phyloP scores from a whole-genome alignment of 768 basidiomycete genomes.

The Pleurotus giganteus region DNA sequence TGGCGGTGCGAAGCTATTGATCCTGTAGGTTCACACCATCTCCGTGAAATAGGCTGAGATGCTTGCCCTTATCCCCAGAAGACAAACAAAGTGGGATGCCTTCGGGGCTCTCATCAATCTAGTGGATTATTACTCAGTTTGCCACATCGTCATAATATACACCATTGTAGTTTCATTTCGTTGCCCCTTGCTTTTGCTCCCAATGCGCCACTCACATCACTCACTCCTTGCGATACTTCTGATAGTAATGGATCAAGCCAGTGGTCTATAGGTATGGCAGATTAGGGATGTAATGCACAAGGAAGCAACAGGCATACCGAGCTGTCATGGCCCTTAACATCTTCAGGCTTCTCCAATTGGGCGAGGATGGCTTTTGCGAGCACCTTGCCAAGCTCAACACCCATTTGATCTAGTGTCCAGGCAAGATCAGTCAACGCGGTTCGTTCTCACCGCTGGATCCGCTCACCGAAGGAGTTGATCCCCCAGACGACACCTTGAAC shows the following conservation, averaged over 20 bases:
- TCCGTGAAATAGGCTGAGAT: no score
- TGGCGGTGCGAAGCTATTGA: no score
- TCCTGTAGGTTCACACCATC: no score
- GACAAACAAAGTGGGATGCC: no score
- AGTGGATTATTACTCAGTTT: no score
- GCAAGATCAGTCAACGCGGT: neutral
- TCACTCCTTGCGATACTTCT: constrained; percentile 80
- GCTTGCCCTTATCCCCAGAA: no score
- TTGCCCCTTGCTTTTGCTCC: no score
- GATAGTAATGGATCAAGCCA: constrained; percentile 96
- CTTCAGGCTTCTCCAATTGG: constrained; percentile 76
- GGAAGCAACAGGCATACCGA: constrained; percentile 43
- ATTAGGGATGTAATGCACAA: neutral
- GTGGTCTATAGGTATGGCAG: constrained; percentile 62
- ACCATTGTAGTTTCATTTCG: no score
- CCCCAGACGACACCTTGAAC: constrained; percentile 97
- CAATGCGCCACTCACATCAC: no score
- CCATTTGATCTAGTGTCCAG: constrained; percentile 84
- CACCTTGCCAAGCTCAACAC: constrained; percentile 97
- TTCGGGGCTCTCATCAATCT: no score
- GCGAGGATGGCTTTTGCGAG: constrained; percentile 94
- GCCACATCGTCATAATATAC: no score
- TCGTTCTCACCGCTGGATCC: neutral
- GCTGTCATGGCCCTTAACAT: constrained; percentile 87
- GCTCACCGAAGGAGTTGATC: constrained; percentile 93